A percentile compares a stretch with the other conserved stretches of the same genome.
Conservation (phyloP, 768 basidiomycete species). For the Pisolithus microcarpus region DNA sequence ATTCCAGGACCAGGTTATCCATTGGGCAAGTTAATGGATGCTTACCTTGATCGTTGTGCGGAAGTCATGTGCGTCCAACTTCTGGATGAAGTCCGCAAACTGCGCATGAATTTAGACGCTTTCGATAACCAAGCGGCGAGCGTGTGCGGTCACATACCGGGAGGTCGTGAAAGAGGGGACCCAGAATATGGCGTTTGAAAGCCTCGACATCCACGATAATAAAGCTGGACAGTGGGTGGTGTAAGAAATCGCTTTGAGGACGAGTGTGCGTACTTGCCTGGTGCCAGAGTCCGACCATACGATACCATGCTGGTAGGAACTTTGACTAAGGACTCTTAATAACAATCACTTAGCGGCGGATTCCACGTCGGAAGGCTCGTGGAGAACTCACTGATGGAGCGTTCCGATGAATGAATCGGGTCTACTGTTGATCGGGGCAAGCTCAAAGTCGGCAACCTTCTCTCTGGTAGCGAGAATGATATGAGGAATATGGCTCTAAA, state of each 20-base stretch:
- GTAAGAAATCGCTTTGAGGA: not conserved
- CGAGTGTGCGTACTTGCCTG: not conserved
- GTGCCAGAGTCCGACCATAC: not conserved
- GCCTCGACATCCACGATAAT: slow-evolving; percentile 3
- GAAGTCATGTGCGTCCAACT: not conserved
- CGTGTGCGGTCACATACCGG: not conserved
- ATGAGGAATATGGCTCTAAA: not conserved
- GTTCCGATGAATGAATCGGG: not conserved
- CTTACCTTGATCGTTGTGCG: slow-evolving; percentile 1
- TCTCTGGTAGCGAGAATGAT: not conserved
- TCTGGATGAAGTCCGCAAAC: slow-evolving; percentile 3
- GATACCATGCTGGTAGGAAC: not conserved
- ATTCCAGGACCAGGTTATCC: too few species aligned
- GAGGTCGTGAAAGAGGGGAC: not conserved
- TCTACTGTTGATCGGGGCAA: not conserved
- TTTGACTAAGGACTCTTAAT: not conserved
- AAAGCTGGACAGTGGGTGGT: not conserved
- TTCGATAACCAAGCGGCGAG: not conserved
- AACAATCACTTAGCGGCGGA: not conserved
- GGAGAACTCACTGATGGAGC: not conserved
- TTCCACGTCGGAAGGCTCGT: not conserved
- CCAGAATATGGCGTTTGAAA: not conserved
- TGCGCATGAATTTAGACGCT: not conserved
- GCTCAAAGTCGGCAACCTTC: not conserved
- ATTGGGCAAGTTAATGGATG: not conserved